These are phyloP conservation scores for Venturiaceae sp. DNA, from an alignment of 2,329 filamentous ascomycete species.

Conservation along the genomic window DNA sequence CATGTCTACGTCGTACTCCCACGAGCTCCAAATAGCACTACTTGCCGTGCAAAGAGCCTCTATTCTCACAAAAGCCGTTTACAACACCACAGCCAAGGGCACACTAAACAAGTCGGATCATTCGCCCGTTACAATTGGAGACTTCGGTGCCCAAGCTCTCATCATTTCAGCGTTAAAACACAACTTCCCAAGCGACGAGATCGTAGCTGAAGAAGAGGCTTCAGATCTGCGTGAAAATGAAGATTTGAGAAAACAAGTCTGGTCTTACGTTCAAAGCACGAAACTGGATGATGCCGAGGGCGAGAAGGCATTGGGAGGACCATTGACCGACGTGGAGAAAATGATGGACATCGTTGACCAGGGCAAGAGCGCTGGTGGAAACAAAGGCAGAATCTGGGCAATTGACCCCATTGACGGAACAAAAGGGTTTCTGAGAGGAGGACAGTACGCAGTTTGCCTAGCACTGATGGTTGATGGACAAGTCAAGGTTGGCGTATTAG, in stretches of 20 bases:
- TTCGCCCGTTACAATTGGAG: conserved; percentile 93
- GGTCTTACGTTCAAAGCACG: conserved; percentile 68
- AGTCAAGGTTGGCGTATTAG: conserved; percentile 88
- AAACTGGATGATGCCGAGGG: conserved; percentile 52
- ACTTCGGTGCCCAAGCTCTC: conserved; percentile 94
- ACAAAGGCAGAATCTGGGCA: conserved; percentile 77
- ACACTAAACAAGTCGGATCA: conserved; percentile 91
- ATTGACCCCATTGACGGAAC: conserved; percentile 97
- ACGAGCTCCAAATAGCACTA: conserved; percentile 74
- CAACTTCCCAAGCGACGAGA: conserved; percentile 82
- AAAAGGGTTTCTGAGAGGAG: conserved; percentile 91
- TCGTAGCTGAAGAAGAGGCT: conserved; percentile 94
- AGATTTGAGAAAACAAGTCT: conserved; percentile 64
- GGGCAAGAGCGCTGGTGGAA: conserved; percentile 60
- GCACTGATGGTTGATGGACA: conserved; percentile 87
- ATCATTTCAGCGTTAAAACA: conserved; percentile 85
- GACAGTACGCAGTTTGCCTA: conserved; percentile 93
- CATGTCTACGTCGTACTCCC: conserved; percentile 49
- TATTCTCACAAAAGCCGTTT: conserved; percentile 66
- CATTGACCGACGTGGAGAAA: conserved; percentile 53
- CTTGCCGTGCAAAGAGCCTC: conserved; percentile 80
- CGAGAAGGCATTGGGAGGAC: conserved; percentile 59
- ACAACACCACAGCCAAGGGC: conserved; percentile 85
- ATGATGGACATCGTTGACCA: conserved; percentile 51
- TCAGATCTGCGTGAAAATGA: conserved; percentile 64